These are phyloP conservation scores for Dacryopinax spathularia DNA, from an alignment of 768 basidiomycete genomes.

Conservation along the genomic window DNA sequence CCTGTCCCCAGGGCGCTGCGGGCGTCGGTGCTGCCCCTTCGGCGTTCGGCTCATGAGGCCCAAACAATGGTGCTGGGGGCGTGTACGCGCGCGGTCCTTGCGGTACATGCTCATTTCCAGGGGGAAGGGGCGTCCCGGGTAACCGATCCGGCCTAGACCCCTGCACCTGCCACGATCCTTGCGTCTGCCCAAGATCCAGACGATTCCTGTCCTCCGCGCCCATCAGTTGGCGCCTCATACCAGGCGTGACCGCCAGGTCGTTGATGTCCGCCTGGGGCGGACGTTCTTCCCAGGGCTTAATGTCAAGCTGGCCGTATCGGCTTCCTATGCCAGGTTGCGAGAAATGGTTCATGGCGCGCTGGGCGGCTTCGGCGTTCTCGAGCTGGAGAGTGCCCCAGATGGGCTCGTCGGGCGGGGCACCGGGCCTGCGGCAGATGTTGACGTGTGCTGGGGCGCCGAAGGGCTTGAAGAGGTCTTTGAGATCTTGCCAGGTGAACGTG, in stretches of 20 bases:
- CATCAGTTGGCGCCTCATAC: too few relatives aligned
- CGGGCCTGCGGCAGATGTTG: neutral
- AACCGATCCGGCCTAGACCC: too few relatives aligned
- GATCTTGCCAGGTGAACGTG: neutral
- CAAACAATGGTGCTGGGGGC: too few relatives aligned
- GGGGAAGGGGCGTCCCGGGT: too few relatives aligned
- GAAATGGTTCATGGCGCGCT: neutral
- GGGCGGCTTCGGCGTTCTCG: neutral
- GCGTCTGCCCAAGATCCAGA: too few relatives aligned
- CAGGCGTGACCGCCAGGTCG: too few relatives aligned
- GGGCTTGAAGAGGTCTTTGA: neutral
- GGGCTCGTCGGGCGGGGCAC: neutral
- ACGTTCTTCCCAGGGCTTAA: neutral
- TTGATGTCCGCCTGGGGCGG: neutral
- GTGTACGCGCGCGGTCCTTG: too few relatives aligned
- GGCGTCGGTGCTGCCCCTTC: too few relatives aligned
- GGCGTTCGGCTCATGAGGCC: too few relatives aligned
- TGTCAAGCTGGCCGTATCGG: neutral
- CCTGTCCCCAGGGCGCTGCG: too few relatives aligned
- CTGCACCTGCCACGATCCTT: too few relatives aligned
- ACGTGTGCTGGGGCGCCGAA: neutral
- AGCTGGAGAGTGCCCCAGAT: neutral
- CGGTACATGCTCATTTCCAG: too few relatives aligned
- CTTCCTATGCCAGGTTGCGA: neutral
- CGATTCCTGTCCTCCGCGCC: neutral